phyloP scores from a whole-genome alignment of 2,329 filamentous ascomycete species.

The Colletotrichum zoysiae region DNA sequence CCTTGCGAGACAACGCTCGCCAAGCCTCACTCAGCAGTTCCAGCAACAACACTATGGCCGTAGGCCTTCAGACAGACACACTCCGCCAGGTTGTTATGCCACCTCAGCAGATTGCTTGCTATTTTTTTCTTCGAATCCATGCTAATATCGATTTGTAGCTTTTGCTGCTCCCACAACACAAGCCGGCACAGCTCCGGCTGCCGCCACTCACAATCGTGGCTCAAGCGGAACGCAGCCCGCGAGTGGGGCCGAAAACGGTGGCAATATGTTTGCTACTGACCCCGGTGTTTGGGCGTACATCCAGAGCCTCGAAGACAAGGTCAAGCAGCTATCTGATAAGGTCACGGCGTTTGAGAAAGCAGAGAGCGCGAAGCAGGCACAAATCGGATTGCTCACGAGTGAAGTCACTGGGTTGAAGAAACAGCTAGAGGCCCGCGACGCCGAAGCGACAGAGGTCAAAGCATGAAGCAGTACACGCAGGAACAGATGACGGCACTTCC shows the following conservation, averaged over 20 bases:
- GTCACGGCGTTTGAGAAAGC: conserved; percentile 54
- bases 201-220: conserved; percentile 49
- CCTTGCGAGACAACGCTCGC: conserved; percentile 70
- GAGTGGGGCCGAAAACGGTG: conserved; percentile 70
- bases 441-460: conserved; percentile 29
- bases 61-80: conserved; percentile 66
- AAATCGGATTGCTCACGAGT: conserved; percentile 52
- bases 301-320: conserved; percentile 73
- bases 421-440: conserved; percentile 47
- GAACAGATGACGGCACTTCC: conserved; percentile 17
- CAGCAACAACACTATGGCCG: conserved; percentile 74
- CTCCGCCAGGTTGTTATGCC: conserved; percentile 54
- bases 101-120: background rate
- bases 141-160: conserved; percentile 20
- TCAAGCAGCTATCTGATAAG: conserved; percentile 61
- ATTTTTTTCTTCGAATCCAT: background rate
- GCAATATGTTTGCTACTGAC: conserved; percentile 75
- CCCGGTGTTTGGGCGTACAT: conserved; percentile 80
- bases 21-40: conserved; percentile 74
- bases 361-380: conserved; percentile 54
- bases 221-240: conserved; percentile 66
- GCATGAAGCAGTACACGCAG: conserved; percentile 29
- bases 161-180: conserved; percentile 44
- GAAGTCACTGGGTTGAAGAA: conserved; percentile 51
- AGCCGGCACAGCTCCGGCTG: conserved; percentile 41